Conservation (phyloP, 1,139 yeast genomes). For the Blastobotrys proliferans region DNA sequence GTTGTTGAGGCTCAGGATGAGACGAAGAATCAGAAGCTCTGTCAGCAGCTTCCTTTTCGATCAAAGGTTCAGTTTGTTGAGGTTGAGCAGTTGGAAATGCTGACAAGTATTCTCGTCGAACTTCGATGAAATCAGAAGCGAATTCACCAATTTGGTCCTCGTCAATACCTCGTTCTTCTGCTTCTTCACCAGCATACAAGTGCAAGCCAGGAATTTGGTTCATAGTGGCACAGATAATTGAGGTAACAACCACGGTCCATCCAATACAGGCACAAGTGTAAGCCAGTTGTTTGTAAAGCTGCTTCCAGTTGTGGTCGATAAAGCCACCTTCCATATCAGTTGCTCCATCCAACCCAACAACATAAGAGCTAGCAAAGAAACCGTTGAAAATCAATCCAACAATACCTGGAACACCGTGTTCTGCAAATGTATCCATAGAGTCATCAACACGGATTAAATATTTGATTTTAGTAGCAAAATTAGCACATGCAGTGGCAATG, state of each 20-base stretch:
- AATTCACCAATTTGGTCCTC: conserved; percentile 98
- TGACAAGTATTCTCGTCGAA: conserved; percentile 85
- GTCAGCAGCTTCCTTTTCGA: background rate
- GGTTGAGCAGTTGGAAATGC: conserved; percentile 39
- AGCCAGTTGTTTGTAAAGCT: conserved; percentile 84
- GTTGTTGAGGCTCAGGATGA: no score
- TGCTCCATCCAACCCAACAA: conserved; percentile 76
- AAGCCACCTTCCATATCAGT: conserved; percentile 89
- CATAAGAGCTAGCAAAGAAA: conserved; percentile 79
- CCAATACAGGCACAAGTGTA: conserved; percentile 72
- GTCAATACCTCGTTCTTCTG: conserved; percentile 86
- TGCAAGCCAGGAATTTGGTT: conserved; percentile 79
- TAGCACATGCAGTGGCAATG: conserved; percentile 77
- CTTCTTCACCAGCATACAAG: conserved; percentile 76
- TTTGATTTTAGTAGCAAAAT: conserved; percentile 84
- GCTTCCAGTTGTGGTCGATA: conserved; percentile 86
- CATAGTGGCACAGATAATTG: conserved; percentile 66
- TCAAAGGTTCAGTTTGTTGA: background rate
- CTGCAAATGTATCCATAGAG: conserved; percentile 91
- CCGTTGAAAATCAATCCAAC: conserved; percentile 87
- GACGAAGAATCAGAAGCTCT: no score
- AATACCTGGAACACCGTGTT: conserved; percentile 96
- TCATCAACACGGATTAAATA: conserved; percentile 81
- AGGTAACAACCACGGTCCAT: conserved; percentile 75
- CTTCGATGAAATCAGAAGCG: conserved; percentile 97